These are phyloP conservation scores for Malus asiatica DNA, from an alignment of 306 rosid species.

Conservation along the genomic window DNA sequence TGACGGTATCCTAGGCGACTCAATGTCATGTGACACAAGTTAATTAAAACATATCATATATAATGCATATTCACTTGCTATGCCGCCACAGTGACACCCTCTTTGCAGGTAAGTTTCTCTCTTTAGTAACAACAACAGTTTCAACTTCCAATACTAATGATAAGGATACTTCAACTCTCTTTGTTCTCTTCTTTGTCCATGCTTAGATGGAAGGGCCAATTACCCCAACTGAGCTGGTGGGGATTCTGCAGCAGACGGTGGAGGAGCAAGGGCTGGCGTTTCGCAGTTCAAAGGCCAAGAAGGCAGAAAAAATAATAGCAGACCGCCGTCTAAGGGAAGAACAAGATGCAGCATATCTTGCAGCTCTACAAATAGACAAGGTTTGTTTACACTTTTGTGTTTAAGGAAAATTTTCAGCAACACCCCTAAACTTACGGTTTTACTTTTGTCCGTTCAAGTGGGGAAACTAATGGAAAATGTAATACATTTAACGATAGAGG, in stretches of 20 bases:
- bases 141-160: neutral
- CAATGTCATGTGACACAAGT: neutral
- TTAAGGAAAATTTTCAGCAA: neutral
- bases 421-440: neutral
- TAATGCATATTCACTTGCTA: neutral
- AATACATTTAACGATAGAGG: neutral
- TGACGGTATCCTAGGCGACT: neutral
- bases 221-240: conserved; percentile 72
- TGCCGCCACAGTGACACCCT: neutral
- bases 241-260: conserved; percentile 71
- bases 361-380: conserved; percentile 60
- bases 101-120: neutral
- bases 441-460: neutral
- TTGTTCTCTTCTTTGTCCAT: neutral
- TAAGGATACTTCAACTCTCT: neutral
- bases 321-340: conserved; percentile 70
- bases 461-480: neutral
- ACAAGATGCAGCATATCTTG: conserved; percentile 72
- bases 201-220: conserved; percentile 72
- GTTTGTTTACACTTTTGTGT: conserved; percentile 9
- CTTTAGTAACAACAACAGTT: neutral
- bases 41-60: neutral
- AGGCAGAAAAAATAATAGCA: conserved; percentile 45
- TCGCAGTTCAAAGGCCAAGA: conserved; percentile 43
- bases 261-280: conserved; percentile 80